Evolutionary conservation across 2,329 filamentous ascomycete genomes (phyloP).

Genomic region (Colletotrichum cordylinicola): DNA sequence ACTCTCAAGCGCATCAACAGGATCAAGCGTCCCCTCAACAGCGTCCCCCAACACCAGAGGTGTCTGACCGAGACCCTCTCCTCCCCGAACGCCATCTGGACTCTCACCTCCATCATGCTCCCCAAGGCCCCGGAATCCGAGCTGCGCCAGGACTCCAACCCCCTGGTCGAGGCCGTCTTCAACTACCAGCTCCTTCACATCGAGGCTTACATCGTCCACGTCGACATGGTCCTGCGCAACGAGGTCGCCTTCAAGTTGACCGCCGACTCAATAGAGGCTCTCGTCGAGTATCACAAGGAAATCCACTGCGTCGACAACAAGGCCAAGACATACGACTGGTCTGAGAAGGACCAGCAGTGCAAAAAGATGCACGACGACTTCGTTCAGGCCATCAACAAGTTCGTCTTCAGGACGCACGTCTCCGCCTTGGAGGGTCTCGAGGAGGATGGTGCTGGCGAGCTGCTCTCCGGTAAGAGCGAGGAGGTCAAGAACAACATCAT

Average conservation of each 20-base stretch:
- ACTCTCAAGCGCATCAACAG: slow-evolving; percentile 97
- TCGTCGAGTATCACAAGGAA: slow-evolving; percentile 96
- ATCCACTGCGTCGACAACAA: slow-evolving; percentile 91
- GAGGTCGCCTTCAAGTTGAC: slow-evolving; percentile 99
- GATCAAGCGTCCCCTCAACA: slow-evolving; percentile 96
- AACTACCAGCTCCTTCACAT: slow-evolving; percentile 94
- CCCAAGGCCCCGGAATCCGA: slow-evolving; percentile 88
- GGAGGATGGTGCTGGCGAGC: slow-evolving; percentile 93
- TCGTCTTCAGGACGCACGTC: slow-evolving; percentile 89
- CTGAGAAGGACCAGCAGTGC: slow-evolving; percentile 93
- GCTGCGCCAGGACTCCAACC: slow-evolving; percentile 80
- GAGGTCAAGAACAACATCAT: slow-evolving; percentile 90
- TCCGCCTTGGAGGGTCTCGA: slow-evolving; percentile 93
- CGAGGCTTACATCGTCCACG: slow-evolving; percentile 97
- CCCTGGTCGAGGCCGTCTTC: slow-evolving; percentile 84
- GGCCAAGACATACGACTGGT: slow-evolving; percentile 91
- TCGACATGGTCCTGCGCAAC: slow-evolving; percentile 97
- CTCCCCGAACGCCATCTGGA: slow-evolving; percentile 91
- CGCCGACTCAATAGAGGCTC: slow-evolving; percentile 87
- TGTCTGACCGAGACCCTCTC: slow-evolving; percentile 96
- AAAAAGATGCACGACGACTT: slow-evolving; percentile 99
- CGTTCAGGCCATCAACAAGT: slow-evolving; percentile 95
- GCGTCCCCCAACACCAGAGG: slow-evolving; percentile 91
- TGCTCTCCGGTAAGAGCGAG: slow-evolving; percentile 89
- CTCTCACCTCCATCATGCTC: slow-evolving; percentile 89